Evolutionary conservation across 1,139 yeast genomes (phyloP), one percentile per base, ranked within the genome.

Genomic region (Saccharomycopsis hybrid): DNA sequence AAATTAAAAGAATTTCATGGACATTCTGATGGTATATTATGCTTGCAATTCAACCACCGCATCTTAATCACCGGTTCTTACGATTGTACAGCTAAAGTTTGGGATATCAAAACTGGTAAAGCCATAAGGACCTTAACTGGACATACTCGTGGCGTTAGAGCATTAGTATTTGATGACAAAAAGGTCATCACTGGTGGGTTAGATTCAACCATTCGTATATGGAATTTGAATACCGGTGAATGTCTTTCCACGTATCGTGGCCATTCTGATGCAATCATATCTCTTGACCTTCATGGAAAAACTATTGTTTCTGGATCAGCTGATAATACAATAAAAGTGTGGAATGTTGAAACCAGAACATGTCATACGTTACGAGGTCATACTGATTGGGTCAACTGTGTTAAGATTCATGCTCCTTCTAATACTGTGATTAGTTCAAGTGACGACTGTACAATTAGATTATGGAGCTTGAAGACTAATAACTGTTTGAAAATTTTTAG

Each of bases 211-310:
- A 88, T 92, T 54, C 84, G 90, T 59, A 95, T 92, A 33, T 92
- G 98, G 98, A 89, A 90, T 66, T 88, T 87, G 67, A 85, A 85
- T 56, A 88, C 95, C 0, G 98, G 98, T 38, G 86, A 85, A 62
- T 90, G 97, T 62, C 81, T 92, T 30, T 86, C 96, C 27, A 89
- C 97, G 0, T 89, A 92, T 66, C 72, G 94, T 41, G 97, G 97
- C 2, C 97, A 92, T 66, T 84, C 83, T 48, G 95, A 85, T 60
- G 82, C 88, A 43, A 96, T 92, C 3, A 73, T 86, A 44, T 78
- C 88, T 55, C 89, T 92, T 49, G 75, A 70, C 55, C 65, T 71
- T 8, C 85, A 82, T 62, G 79, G 76, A 57, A 88, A 86, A 60
- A 74, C 88, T 33, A 88, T 92, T 62, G 97, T 90, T 1, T 82